phyloP scores from a whole-genome alignment of 257 asterid species.

The Solanum pinnatisectum region DNA sequence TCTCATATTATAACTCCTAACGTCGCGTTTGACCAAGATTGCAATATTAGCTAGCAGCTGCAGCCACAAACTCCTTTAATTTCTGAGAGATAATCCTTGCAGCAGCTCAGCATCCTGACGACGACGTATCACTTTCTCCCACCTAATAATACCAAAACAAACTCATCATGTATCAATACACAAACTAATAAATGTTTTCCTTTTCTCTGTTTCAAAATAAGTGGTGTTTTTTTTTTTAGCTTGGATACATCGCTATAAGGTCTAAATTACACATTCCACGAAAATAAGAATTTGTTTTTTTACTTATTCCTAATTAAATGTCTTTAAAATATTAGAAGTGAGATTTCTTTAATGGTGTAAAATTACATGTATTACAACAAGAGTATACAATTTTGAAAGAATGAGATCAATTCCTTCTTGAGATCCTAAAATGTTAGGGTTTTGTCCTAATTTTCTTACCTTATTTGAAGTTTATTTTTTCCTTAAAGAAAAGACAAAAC shows the following conservation, averaged over 20 bases:
- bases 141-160: neutral
- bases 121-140: neutral
- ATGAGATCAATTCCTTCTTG: neutral
- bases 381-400: neutral
- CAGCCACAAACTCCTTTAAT: no score
- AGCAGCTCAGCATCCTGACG: neutral
- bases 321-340: neutral
- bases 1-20: neutral
- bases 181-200: no score
- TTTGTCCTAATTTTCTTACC: no score
- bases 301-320: neutral
- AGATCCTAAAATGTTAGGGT: neutral
- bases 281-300: neutral
- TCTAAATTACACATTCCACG: neutral
- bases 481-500: no score
- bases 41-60: no score
- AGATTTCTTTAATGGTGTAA: neutral
- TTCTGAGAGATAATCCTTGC: no score
- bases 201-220: no score
- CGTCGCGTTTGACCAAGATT: rapidly evolving
- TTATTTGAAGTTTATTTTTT: no score
- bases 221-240: neutral
- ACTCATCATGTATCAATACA: neutral
- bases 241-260: no score
- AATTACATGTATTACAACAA: neutral